A percentile compares a stretch with the other conserved stretches of the same genome.
These are phyloP conservation scores for Prototheca wickerhamii DNA, from an alignment of 163 green algal species.

Conservation along the genomic window DNA sequence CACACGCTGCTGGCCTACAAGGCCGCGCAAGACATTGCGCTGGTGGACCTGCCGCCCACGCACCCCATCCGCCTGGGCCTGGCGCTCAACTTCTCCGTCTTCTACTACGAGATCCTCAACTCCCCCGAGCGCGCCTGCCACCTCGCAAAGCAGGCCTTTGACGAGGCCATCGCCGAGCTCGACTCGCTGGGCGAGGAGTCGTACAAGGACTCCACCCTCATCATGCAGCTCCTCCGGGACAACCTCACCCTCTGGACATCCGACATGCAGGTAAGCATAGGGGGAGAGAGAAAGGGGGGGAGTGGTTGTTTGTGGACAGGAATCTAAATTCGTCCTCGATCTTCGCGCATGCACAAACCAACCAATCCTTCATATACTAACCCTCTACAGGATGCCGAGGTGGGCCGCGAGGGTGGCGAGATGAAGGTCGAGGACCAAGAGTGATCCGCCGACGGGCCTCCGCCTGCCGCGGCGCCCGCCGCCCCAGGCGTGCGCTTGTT, in stretches of 20 bases:
- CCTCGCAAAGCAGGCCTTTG: constrained; percentile 96
- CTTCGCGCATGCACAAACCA: no score
- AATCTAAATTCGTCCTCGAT: background rate
- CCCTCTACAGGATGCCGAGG: constrained; percentile 53
- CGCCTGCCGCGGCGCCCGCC: background rate
- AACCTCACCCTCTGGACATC: constrained; percentile 98
- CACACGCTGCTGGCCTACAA: constrained; percentile 97
- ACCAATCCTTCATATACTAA: background rate
- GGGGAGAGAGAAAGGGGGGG: background rate
- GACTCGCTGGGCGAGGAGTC: constrained; percentile 96
- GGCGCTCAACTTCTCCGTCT: constrained; percentile 99
- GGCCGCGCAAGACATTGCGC: constrained; percentile 93
- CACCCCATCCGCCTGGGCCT: constrained; percentile 97
- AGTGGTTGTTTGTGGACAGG: background rate
- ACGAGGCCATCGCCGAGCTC: constrained; percentile 96
- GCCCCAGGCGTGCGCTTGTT: no score
- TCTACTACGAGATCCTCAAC: constrained; percentile 99
- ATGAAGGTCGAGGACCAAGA: constrained; percentile 31
- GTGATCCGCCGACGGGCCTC: constrained; percentile 4
- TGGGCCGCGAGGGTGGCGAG: constrained; percentile 22
- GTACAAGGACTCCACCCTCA: constrained; percentile 99
- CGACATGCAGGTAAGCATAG: constrained; percentile 79
- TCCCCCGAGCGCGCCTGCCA: constrained; percentile 96
- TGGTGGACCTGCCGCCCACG: constrained; percentile 91
- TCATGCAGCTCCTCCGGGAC: constrained; percentile 99